Base-by-base conservation (phyloP, 768 basidiomycete genomes). In the Kwoniella sp. region DNA sequence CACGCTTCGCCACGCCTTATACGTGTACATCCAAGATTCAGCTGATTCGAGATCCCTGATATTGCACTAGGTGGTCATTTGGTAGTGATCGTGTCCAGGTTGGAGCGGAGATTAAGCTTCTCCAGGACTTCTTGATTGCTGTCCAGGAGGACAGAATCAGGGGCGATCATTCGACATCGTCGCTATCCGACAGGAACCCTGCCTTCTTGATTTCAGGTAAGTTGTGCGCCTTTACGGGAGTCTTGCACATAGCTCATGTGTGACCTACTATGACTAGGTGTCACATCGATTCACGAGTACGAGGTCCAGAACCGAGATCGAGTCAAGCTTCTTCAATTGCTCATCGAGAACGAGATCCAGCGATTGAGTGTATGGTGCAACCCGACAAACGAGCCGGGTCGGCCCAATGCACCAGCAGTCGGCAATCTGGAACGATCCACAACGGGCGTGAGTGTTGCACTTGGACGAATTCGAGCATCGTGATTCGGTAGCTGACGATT, bases 61-160 rank as follows among this genome's bases (percentile, higher is more conserved):
- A 28, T 26, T 37, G 48, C 31, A 12, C 12, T 17, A 97, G 94
- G 73, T 98, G 95, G 94, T 89, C 94, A 3, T 96, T 88, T 77
- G 96, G 95, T n/a, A 90, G 91, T 26, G 92, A 92, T 79, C 88
- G 92, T 1, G 87, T 92, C 4, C 93, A 97, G 81, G 83, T 97
- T 22, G 88, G 90, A 68, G 88, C 90, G 0, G 95, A 98, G 76
- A 86, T 93, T 73, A 92, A 89, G 79, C 84, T 95, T 0, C 82
- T 98, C 7, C 87, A 87, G 20, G 93, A 97, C 73, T 91, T 99
- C 74, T 77, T 91, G 28, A 86, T 86, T 0, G 88, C 89, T 70
- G 82, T 97, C 30, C 88, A 90, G 72, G 84, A 85, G 0, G 95
- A 97, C 78, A 81, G 84, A 0, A 84, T 90, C 45, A 85, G 89